phyloP scores from a whole-genome alignment of 2,329 filamentous ascomycete species.

The Thelonectria blattea region DNA sequence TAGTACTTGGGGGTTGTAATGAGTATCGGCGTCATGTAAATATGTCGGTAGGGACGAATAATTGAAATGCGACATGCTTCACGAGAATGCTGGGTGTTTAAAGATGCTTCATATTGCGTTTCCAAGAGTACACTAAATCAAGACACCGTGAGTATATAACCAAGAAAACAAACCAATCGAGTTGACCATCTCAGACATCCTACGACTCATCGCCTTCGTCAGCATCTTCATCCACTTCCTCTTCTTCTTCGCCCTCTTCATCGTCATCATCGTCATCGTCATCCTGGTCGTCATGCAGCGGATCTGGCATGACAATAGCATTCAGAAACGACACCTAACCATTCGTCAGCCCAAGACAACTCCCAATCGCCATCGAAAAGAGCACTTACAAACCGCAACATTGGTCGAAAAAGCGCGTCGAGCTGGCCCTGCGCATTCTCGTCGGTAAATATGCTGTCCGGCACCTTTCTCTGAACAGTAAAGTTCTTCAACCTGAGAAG shows the following conservation, averaged over 20 bases:
- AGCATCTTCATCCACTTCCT: constrained; percentile 11
- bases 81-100: neutral
- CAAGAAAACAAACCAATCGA: neutral
- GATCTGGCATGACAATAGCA: constrained; percentile 75
- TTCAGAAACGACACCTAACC: constrained; percentile 74
- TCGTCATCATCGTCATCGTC: constrained; percentile 45
- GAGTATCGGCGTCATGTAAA: constrained; percentile 9
- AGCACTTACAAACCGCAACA: constrained; percentile 79
- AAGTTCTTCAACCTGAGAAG: constrained; percentile 83
- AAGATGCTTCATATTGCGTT: neutral
- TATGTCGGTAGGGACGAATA: constrained; percentile 2
- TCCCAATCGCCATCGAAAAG: neutral
- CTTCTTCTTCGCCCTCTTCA: constrained; percentile 33
- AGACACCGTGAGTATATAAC: neutral
- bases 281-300: constrained; percentile 51
- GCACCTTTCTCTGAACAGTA: constrained; percentile 71
- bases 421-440: constrained; percentile 70
- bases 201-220: constrained; percentile 15
- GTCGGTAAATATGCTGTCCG: constrained; percentile 68
- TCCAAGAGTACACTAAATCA: neutral
- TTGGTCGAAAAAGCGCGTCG: constrained; percentile 65
- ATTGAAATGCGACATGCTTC: neutral
- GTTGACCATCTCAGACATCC: too few relatives aligned
- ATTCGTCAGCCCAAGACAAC: constrained; percentile 9
- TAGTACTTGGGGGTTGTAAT: neutral